Evolutionary conservation across 805 yeast genomes (phyloP).

Genomic region (Saccharomycopsis babjevae): DNA sequence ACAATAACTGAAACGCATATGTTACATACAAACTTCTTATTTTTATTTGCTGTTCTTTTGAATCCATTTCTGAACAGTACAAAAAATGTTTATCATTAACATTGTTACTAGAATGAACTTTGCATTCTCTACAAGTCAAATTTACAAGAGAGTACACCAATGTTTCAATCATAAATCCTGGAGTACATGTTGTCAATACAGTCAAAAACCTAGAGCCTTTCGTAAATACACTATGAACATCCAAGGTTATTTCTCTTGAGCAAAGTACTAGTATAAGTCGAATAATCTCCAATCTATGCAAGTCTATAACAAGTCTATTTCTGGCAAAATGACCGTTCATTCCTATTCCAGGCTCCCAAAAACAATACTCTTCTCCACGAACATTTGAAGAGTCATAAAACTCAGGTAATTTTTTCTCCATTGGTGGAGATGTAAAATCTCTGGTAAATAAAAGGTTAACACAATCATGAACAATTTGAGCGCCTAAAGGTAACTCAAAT

Average conservation of each 20-base stretch:
- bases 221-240: conserved; percentile 32
- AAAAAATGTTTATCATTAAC: not conserved
- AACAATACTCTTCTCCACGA: conserved; percentile 28
- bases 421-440: conserved; percentile 42
- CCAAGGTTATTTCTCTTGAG: conserved; percentile 49
- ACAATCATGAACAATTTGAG: conserved; percentile 22
- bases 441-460: conserved; percentile 32
- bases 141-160: conserved; percentile 66
- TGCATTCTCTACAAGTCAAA: conserved; percentile 36
- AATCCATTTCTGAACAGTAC: conserved; percentile 12
- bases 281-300: conserved; percentile 59
- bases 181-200: conserved; percentile 39
- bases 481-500: conserved; percentile 28
- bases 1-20: conserved; percentile 50
- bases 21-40: conserved; percentile 40
- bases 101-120: too few species aligned
- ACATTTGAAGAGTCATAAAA: conserved; percentile 6
- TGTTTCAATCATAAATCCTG: conserved; percentile 37
- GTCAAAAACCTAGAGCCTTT: conserved; percentile 56
- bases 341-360: conserved; percentile 84
- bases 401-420: not conserved
- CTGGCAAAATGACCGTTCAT: conserved; percentile 20
- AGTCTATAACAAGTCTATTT: conserved; percentile 35
- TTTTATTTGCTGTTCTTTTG: conserved; percentile 23
- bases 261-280: conserved; percentile 49